Evolutionary conservation across 2,329 filamentous ascomycete genomes (phyloP).

Genomic region (Alternaria arborescens): DNA sequence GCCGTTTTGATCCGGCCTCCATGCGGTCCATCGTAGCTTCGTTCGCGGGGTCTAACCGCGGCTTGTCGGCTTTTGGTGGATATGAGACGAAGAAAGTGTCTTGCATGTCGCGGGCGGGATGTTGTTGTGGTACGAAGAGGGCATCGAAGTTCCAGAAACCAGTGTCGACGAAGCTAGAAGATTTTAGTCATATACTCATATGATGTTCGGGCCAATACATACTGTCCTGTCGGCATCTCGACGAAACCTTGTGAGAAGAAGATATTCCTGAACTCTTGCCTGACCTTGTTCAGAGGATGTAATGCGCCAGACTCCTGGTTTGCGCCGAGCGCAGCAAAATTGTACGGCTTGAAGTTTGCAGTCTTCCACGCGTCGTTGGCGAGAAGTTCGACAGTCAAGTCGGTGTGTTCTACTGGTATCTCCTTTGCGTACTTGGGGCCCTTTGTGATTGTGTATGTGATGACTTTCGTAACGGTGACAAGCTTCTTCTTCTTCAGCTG

Average conservation of each 20-base stretch:
- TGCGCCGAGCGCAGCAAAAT: conserved; percentile 77
- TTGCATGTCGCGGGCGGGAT: conserved; percentile 95
- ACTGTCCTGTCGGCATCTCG: conserved; percentile 93
- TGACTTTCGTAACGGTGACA: conserved; percentile 81
- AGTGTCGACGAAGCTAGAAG: conserved; percentile 81
- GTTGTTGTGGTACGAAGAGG: conserved; percentile 96
- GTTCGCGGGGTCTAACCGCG: conserved; percentile 63
- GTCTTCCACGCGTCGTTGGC: conserved; percentile 89
- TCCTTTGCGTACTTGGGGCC: conserved; percentile 88
- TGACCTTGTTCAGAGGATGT: conserved; percentile 83
- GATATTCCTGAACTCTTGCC: conserved; percentile 93
- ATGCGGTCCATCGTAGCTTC: conserved; percentile 59
- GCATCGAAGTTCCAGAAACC: conserved; percentile 99
- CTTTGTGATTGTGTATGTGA: conserved; percentile 84
- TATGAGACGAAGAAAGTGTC: conserved; percentile 99
- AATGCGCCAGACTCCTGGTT: conserved; percentile 61
- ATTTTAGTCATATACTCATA: conserved; percentile 13
- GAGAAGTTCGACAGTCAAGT: conserved; percentile 94
- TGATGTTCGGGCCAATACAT: conserved; percentile 17
- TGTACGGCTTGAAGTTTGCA: conserved; percentile 85
- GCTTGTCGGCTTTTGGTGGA: conserved; percentile 75
- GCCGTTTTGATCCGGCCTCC: conserved; percentile 59
- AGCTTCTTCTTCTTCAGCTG: conserved; percentile 95
- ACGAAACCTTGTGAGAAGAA: conserved; percentile 99
- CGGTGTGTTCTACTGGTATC: conserved; percentile 91